A percentile compares a stretch with the other conserved stretches of the same genome.
phyloP scores from a whole-genome alignment of 768 basidiomycete genomes.

The Paxillus ammoniavirescens region DNA sequence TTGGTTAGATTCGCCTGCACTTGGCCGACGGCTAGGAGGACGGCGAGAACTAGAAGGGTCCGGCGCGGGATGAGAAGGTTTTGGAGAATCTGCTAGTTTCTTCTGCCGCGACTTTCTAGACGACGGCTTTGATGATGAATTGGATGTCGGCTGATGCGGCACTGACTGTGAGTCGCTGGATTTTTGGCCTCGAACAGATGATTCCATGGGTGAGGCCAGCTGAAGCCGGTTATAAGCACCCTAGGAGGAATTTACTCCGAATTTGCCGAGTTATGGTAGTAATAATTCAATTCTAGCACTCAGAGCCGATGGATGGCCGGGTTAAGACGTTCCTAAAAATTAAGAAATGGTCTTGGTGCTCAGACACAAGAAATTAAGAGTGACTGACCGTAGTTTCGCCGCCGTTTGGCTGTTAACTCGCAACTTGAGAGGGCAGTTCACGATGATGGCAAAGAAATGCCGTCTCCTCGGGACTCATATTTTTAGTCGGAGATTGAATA shows the following conservation, averaged over 20 bases:
- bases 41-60: constrained; percentile 24
- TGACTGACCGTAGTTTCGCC: constrained; percentile 15
- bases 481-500: constrained; percentile 25
- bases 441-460: constrained; percentile 26
- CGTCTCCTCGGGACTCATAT: constrained; percentile 17
- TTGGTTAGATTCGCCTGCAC: constrained; percentile 16
- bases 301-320: constrained; percentile 1
- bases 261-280: constrained; percentile 29
- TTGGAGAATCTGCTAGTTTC: constrained; percentile 38
- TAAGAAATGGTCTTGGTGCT: constrained; percentile 9
- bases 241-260: constrained; percentile 25
- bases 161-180: constrained; percentile 34
- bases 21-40: constrained; percentile 27
- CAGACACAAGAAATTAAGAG: constrained; percentile 6
- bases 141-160: constrained; percentile 43
- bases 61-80: constrained; percentile 15
- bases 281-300: constrained; percentile 11
- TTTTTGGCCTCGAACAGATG: constrained; percentile 48
- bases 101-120: constrained; percentile 56
- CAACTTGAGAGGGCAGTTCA: constrained; percentile 11
- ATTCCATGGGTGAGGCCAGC: constrained; percentile 40
- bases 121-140: constrained; percentile 32
- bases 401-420: constrained; percentile 4
- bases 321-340: constrained; percentile 5
- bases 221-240: constrained; percentile 24